These are phyloP conservation scores for Medicago arabica DNA, from an alignment of 306 rosid species.

Conservation along the genomic window DNA sequence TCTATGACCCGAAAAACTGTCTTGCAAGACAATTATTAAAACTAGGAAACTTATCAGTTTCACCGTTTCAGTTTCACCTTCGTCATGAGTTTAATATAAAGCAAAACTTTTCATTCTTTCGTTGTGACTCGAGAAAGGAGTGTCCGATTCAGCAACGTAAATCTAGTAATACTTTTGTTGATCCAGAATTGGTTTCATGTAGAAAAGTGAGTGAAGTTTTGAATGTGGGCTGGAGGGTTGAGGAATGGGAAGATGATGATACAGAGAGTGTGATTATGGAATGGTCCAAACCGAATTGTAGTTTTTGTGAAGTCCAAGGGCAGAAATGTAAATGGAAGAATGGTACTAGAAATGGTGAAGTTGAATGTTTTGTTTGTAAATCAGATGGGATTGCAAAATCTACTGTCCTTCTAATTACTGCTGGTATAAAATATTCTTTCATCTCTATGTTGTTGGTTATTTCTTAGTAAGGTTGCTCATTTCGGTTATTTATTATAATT, in stretches of 20 bases:
- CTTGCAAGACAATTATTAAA: slow-evolving; percentile 18
- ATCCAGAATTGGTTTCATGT: slow-evolving; percentile 5
- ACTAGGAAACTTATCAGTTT: slow-evolving; percentile 28
- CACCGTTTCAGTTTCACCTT: slow-evolving; percentile 26
- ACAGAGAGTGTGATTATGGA: slow-evolving; percentile 12
- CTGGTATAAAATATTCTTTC: neutral
- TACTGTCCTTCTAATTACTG: neutral
- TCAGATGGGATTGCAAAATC: neutral
- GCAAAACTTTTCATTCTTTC: too few species aligned
- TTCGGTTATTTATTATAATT: too few species aligned
- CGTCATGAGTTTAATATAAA: too few species aligned
- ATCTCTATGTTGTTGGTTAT: neutral
- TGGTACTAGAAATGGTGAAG: neutral
- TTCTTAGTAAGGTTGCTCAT: too few species aligned
- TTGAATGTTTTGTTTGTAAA: slow-evolving; percentile 2
- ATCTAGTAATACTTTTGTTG: neutral
- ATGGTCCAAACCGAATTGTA: slow-evolving; percentile 26
- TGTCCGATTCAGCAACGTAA: slow-evolving; percentile 12
- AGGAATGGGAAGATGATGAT: neutral
- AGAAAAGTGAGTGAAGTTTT: slow-evolving; percentile 13
- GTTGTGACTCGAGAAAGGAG: neutral
- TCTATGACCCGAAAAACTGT: slow-evolving; percentile 40
- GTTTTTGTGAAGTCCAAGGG: slow-evolving; percentile 18
- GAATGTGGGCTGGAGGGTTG: neutral
- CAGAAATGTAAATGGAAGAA: slow-evolving; percentile 32